These are phyloP conservation scores for Hylodesmum podocarpum DNA, from an alignment of 306 rosid genomes.

Conservation along the genomic window DNA sequence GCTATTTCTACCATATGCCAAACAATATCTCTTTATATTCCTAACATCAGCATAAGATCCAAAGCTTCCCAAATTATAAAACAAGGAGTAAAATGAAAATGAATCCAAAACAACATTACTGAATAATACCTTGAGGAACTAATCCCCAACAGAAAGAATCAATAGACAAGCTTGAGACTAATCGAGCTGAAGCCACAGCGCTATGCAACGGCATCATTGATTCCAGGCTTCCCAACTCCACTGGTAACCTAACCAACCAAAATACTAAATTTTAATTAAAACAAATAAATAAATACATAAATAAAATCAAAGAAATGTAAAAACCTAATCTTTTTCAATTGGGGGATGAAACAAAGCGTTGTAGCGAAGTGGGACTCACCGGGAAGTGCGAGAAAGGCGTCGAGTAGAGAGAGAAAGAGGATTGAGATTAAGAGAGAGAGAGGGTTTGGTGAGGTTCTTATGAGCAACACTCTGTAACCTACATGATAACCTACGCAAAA, in stretches of 20 bases:
- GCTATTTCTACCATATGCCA: neutral
- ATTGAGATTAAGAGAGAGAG: slow-evolving; percentile 26
- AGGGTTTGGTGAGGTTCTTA: slow-evolving; percentile 37
- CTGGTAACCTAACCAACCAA: slow-evolving; percentile 56
- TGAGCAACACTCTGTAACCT: slow-evolving; percentile 46
- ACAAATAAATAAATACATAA: neutral
- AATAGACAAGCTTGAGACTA: slow-evolving; percentile 67
- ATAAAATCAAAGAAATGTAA: neutral
- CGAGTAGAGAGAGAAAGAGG: slow-evolving; percentile 37
- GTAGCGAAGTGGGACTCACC: slow-evolving; percentile 39
- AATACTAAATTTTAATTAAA: neutral
- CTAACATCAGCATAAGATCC: neutral
- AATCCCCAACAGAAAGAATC: slow-evolving; percentile 71
- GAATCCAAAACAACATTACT: neutral
- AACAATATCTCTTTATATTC: neutral
- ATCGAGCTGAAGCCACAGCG: slow-evolving; percentile 76
- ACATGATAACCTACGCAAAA: slow-evolving; percentile 53
- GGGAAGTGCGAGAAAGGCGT: slow-evolving; percentile 53
- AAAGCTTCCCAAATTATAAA: slow-evolving; percentile 17
- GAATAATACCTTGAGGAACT: slow-evolving; percentile 81
- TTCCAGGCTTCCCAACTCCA: slow-evolving; percentile 64
- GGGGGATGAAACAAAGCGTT: too few species aligned
- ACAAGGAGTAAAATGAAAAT: neutral
- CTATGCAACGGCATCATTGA: slow-evolving; percentile 77
- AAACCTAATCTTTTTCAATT: neutral